Percentiles rank a stretch among this genome's conserved stretches.
These are phyloP conservation scores for Hamigera avellanea DNA, from an alignment of 495 filamentous ascomycete species.

Conservation along the genomic window DNA sequence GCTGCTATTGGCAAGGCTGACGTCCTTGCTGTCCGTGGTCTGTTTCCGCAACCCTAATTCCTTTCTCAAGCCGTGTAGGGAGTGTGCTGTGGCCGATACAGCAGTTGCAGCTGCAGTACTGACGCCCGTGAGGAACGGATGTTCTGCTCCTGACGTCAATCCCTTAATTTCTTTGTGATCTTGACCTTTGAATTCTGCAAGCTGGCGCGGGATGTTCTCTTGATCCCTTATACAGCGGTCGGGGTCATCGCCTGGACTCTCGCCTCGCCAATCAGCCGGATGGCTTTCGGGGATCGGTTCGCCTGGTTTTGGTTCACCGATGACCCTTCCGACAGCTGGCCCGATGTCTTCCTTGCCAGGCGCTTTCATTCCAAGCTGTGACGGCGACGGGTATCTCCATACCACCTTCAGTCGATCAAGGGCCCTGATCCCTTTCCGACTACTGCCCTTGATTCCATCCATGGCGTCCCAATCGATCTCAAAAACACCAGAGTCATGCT, in stretches of 20 bases:
- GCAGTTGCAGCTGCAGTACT: conserved; percentile 5
- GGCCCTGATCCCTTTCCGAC: conserved; percentile 65
- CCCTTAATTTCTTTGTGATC: conserved; percentile 4
- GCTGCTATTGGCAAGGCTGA: conserved; percentile 56
- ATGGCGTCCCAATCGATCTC: conserved; percentile 54
- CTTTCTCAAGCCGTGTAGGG: conserved; percentile 29
- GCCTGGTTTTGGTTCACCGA: conserved; percentile 47
- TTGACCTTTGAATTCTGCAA: neutral
- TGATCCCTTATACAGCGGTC: conserved; percentile 1
- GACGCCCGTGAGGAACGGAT: conserved; percentile 2
- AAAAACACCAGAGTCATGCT: conserved; percentile 48
- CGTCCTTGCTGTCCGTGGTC: conserved; percentile 45
- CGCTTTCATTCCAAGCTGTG: conserved; percentile 10
- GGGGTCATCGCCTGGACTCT: conserved; percentile 9
- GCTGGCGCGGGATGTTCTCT: conserved; percentile 7
- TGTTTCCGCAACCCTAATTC: conserved; percentile 54
- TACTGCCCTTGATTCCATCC: conserved; percentile 71
- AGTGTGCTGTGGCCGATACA: conserved; percentile 5
- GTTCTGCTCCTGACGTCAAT: conserved; percentile 1
- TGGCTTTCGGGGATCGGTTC: conserved; percentile 54
- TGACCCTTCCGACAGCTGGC: conserved; percentile 22
- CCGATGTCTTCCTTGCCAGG: conserved; percentile 8
- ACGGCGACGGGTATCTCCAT: conserved; percentile 47
- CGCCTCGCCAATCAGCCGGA: conserved; percentile 62
- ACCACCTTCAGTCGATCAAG: conserved; percentile 81